Conservation (phyloP, 257 asterid species). For the Solanum ossicruentum region DNA sequence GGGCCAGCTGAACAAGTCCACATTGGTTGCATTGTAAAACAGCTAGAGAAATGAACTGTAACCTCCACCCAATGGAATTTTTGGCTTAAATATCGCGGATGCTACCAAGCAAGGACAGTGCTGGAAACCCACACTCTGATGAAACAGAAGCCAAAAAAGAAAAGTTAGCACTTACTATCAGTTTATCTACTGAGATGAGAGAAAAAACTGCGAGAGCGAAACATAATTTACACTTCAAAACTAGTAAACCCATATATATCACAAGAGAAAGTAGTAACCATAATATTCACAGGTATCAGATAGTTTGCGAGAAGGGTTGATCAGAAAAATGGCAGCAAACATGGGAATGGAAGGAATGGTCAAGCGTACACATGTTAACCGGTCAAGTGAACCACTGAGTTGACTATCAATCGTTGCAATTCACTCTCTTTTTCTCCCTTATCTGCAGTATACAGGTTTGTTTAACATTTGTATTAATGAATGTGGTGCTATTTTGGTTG, state of each 20-base stretch:
- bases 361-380: neutral
- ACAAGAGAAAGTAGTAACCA: neutral
- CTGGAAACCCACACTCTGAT: slow-evolving; percentile 56
- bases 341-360: neutral
- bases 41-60: slow-evolving; percentile 47
- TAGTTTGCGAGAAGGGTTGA: neutral
- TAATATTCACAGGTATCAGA: neutral
- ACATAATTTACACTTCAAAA: neutral
- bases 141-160: neutral
- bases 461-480: neutral
- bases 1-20: neutral
- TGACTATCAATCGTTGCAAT: neutral
- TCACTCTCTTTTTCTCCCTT: neutral
- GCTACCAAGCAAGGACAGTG: slow-evolving; percentile 46
- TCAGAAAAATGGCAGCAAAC: neutral
- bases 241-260: neutral
- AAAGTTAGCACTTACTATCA: neutral
- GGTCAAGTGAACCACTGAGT: neutral
- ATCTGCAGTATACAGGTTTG: neutral
- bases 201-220: neutral
- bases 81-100: slow-evolving; percentile 50
- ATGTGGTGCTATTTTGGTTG: neutral
- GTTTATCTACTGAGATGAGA: neutral
- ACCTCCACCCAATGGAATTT: slow-evolving; percentile 70
- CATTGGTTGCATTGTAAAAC: neutral